These are phyloP conservation scores for Craterostigma plantagineum DNA, from an alignment of 257 asterid genomes.

Conservation along the genomic window DNA sequence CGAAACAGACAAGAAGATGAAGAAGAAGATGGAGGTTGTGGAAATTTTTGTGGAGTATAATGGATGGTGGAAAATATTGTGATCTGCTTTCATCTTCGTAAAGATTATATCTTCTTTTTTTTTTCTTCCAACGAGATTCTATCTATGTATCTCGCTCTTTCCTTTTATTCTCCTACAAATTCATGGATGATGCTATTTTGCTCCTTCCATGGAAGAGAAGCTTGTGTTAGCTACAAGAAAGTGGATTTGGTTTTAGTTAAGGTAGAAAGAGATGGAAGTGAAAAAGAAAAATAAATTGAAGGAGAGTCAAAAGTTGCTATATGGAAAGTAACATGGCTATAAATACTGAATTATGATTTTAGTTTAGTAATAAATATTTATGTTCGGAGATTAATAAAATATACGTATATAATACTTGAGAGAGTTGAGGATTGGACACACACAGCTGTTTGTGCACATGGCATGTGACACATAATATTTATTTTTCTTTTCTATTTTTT, in stretches of 20 bases:
- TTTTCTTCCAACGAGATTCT: conserved; percentile 3
- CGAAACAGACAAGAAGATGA: conserved; percentile 9
- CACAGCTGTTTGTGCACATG: conserved; percentile 70
- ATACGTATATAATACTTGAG: neutral
- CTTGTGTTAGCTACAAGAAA: conserved; percentile 1
- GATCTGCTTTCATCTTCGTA: neutral
- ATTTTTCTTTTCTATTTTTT: neutral
- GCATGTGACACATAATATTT: conserved; percentile 47
- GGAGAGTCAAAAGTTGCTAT: conserved; percentile 36
- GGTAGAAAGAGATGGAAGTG: conserved; percentile 11
- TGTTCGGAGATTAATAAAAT: neutral
- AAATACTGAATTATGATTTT: conserved; percentile 20
- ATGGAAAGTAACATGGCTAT: conserved; percentile 28
- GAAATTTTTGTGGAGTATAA: conserved; percentile 2
- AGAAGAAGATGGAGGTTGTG: conserved; percentile 6
- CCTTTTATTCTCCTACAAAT: conserved; percentile 13
- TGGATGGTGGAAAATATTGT: conserved; percentile 9
- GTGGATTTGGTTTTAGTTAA: conserved; percentile 4
- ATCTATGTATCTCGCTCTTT: neutral
- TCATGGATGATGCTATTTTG: conserved; percentile 10
- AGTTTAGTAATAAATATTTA: neutral
- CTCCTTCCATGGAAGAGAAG: conserved; percentile 23
- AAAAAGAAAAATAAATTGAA: neutral
- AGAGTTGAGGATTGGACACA: conserved; percentile 12
- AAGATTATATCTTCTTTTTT: conserved; percentile 17